Evolutionary conservation across 345 rosid species (phyloP).

Genomic region (Melastoma malabathricum): DNA sequence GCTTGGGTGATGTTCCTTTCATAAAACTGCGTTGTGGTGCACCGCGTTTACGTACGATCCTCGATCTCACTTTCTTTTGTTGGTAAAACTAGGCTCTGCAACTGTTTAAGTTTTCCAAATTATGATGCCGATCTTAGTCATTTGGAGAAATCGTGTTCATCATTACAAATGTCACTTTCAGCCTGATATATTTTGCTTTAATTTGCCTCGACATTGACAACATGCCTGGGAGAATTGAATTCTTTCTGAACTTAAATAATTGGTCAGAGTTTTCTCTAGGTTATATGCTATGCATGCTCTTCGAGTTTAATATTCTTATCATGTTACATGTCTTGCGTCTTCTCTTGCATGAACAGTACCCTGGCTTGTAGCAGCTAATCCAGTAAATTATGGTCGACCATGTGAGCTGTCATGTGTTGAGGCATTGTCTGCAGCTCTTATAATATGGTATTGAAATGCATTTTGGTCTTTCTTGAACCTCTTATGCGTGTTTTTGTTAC

Average conservation of each 20-base stretch:
- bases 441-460: constrained; percentile 47
- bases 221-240: too few species aligned
- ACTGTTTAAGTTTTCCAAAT: too few species aligned
- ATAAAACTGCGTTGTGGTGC: constrained; percentile 78
- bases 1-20: constrained; percentile 85
- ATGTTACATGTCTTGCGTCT: not conserved
- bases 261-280: too few species aligned
- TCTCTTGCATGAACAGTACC: constrained; percentile 50
- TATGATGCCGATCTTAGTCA: too few species aligned
- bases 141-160: too few species aligned
- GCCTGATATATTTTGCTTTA: too few species aligned
- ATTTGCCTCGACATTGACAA: too few species aligned
- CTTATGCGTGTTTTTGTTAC: not conserved
- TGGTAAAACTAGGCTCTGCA: not conserved
- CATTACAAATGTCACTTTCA: too few species aligned
- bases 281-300: too few species aligned
- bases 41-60: constrained; percentile 77
- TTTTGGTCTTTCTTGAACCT: not conserved
- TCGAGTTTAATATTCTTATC: too few species aligned
- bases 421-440: constrained; percentile 85
- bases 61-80: constrained; percentile 6
- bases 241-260: too few species aligned
- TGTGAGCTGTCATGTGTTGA: constrained; percentile 91
- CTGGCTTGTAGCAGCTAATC: constrained; percentile 98
- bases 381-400: constrained; percentile 93